Evolutionary conservation across 177 flowering plant species (phyloP).

Genomic region (Vitis hybrid): DNA sequence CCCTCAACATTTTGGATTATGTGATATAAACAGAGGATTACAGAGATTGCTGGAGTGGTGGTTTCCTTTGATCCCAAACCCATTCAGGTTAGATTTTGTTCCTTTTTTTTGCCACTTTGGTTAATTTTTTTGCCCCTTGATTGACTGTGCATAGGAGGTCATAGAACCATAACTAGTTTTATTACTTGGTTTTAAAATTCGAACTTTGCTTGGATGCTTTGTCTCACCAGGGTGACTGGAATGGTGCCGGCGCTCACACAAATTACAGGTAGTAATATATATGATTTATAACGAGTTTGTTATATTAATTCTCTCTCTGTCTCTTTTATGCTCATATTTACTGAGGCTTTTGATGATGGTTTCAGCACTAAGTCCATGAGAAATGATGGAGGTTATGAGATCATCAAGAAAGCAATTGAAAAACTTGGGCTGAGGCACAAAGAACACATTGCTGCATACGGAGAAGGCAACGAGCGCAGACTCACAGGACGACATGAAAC

Average conservation of each 20-base stretch:
- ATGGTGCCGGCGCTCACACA: constrained; percentile 77
- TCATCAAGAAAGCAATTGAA: constrained; percentile 74
- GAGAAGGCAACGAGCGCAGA: constrained; percentile 88
- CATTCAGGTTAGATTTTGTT: constrained; percentile 43
- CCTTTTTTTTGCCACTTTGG: not conserved
- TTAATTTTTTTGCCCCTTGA: not conserved
- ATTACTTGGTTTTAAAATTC: not conserved
- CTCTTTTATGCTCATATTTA: not conserved
- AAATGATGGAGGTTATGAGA: constrained; percentile 64
- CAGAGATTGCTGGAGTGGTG: constrained; percentile 82
- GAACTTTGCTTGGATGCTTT: not conserved
- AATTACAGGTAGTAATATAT: constrained; percentile 57
- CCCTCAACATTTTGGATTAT: not conserved
- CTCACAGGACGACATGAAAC: constrained; percentile 84
- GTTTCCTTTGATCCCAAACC: constrained; percentile 84
- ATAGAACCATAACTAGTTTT: not conserved
- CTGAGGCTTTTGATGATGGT: not conserved
- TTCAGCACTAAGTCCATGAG: constrained; percentile 86
- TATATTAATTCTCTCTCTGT: not conserved
- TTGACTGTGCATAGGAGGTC: not conserved
- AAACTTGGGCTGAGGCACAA: constrained; percentile 69
- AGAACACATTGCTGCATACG: constrained; percentile 89
- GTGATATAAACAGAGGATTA: constrained; percentile 65
- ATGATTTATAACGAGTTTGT: not conserved
- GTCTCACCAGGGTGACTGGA: constrained; percentile 63